Percentiles rank a stretch among this genome's conserved stretches.
phyloP scores from a whole-genome alignment of 2,329 filamentous ascomycete species.

The Xylariomycetidae sp. region DNA sequence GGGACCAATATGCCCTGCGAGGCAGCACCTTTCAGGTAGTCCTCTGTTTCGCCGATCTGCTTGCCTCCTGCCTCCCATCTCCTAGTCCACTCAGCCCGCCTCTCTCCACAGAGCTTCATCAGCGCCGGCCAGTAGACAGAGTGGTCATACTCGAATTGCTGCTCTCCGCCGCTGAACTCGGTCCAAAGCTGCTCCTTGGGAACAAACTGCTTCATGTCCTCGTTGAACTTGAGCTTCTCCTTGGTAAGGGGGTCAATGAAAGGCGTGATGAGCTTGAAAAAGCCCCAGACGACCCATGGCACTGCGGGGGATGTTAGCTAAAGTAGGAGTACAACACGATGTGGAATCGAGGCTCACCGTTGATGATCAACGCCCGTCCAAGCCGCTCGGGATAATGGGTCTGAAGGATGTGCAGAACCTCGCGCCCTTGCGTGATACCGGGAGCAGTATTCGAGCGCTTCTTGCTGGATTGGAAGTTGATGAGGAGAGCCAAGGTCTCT shows the following conservation, averaged over 20 bases:
- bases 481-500: slow-evolving; percentile 79
- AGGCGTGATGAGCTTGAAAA: slow-evolving; percentile 92
- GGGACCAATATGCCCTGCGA: slow-evolving; percentile 18
- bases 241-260: slow-evolving; percentile 95
- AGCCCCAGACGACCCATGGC: slow-evolving; percentile 84
- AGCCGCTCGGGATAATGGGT: slow-evolving; percentile 92
- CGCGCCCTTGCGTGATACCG: slow-evolving; percentile 66
- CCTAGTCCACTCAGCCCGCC: slow-evolving; percentile 53
- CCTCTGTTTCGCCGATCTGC: slow-evolving; percentile 78
- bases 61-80: slow-evolving; percentile 79
- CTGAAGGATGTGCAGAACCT: slow-evolving; percentile 87
- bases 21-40: slow-evolving; percentile 66
- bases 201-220: slow-evolving; percentile 77
- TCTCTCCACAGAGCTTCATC: slow-evolving; percentile 61
- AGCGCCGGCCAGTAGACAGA: slow-evolving; percentile 82
- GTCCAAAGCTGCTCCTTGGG: slow-evolving; percentile 78
- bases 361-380: slow-evolving; percentile 82
- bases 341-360: slow-evolving; percentile 50
- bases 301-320: slow-evolving; percentile 43
- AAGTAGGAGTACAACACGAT: not conserved
- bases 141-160: slow-evolving; percentile 92
- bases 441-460: slow-evolving; percentile 67
- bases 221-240: slow-evolving; percentile 96
- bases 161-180: slow-evolving; percentile 64
- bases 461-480: slow-evolving; percentile 83